These are phyloP conservation scores for Lachnellula suecica DNA, from an alignment of 2,329 filamentous ascomycete genomes.

Conservation along the genomic window DNA sequence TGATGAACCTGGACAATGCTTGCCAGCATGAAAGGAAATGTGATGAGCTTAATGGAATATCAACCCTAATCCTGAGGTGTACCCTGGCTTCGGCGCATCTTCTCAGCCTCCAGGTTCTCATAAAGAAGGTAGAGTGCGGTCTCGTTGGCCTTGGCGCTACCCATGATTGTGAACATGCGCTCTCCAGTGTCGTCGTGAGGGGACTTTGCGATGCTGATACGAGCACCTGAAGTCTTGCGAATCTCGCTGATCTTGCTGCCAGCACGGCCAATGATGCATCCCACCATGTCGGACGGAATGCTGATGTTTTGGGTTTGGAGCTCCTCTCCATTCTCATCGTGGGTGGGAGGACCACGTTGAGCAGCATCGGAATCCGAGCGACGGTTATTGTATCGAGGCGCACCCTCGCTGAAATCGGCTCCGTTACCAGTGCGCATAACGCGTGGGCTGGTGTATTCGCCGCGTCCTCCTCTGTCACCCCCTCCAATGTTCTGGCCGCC, in stretches of 20 bases:
- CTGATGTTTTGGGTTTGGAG: constrained; percentile 99
- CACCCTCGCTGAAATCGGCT: constrained; percentile 90
- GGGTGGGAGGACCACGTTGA: constrained; percentile 77
- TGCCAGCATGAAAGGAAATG: constrained; percentile 52
- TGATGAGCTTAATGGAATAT: constrained; percentile 20
- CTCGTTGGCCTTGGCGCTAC: constrained; percentile 89
- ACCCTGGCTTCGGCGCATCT: constrained; percentile 92
- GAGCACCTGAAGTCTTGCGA: constrained; percentile 90
- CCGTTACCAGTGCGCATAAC: constrained; percentile 96
- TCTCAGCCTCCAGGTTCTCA: constrained; percentile 98
- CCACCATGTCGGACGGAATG: constrained; percentile 99
- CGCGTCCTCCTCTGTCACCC: constrained; percentile 38
- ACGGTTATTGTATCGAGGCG: constrained; percentile 67
- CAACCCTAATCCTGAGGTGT: constrained; percentile 35
- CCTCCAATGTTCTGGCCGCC: constrained; percentile 45
- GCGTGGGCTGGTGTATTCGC: constrained; percentile 63
- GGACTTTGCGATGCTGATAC: constrained; percentile 95
- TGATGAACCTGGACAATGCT: constrained; percentile 44
- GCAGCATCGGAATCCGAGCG: constrained; percentile 82
- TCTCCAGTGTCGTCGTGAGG: constrained; percentile 97
- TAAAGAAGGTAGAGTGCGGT: constrained; percentile 94
- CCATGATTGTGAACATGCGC: constrained; percentile 99
- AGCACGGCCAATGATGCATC: constrained; percentile 94
- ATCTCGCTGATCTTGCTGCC: constrained; percentile 99
- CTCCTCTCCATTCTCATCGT: constrained; percentile 95